Evolutionary conservation across 1,284 basidiomycete genomes (phyloP).

Genomic region (Leucoagaricus sp.): DNA sequence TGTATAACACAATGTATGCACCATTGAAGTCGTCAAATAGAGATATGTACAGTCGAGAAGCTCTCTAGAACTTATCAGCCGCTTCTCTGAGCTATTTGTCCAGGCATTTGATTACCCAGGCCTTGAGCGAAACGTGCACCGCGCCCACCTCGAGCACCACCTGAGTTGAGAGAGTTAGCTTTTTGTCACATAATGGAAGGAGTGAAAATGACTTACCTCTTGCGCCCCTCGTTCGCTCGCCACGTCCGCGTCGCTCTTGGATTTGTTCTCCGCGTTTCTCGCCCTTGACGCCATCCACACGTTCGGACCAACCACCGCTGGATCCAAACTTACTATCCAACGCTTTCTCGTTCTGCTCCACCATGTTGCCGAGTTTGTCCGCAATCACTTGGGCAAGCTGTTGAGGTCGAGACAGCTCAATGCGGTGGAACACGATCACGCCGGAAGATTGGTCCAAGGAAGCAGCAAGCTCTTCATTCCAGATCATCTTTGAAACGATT

Average conservation of each 20-base stretch:
- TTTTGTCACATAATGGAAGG: too few relatives aligned
- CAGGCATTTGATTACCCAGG: constrained; percentile 76
- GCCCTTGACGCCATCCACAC: constrained; percentile 68
- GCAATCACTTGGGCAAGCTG: constrained; percentile 86
- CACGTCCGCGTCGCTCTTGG: constrained; percentile 70
- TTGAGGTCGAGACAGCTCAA: constrained; percentile 89
- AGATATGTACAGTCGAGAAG: constrained; percentile 1
- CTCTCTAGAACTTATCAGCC: constrained; percentile 18
- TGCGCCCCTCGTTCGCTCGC: constrained; percentile 61
- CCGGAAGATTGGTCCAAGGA: constrained; percentile 89
- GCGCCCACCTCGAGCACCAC: constrained; percentile 63
- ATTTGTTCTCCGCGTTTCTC: constrained; percentile 79
- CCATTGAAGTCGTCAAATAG: not conserved
- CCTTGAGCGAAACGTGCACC: constrained; percentile 80
- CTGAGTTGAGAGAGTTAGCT: constrained; percentile 28
- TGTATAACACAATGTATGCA: not conserved
- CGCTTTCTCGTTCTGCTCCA: constrained; percentile 97
- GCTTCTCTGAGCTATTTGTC: constrained; percentile 30
- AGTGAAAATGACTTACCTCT: constrained; percentile 44
- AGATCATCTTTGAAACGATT: constrained; percentile 98
- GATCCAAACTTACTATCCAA: constrained; percentile 87
- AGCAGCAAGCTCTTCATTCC: constrained; percentile 94
- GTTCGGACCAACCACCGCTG: constrained; percentile 65
- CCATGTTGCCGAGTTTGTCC: constrained; percentile 84
- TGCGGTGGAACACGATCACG: constrained; percentile 88